phyloP scores from a whole-genome alignment of 768 basidiomycete species.

The Melanogaster broomeanus region DNA sequence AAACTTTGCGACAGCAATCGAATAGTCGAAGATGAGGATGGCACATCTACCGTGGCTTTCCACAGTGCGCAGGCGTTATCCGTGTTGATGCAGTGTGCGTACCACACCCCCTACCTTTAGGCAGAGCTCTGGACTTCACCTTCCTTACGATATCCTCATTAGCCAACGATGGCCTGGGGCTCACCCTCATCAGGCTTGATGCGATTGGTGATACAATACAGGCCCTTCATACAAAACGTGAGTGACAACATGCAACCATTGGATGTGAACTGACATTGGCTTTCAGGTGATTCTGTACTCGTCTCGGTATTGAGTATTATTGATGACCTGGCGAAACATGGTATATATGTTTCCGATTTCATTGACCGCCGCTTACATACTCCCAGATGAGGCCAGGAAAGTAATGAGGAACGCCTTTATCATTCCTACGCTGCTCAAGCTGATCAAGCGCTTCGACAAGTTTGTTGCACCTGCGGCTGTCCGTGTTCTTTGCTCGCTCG shows the following conservation, averaged over 20 bases:
- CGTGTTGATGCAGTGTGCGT: slow-evolving; percentile 25
- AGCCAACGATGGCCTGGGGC: slow-evolving; percentile 16
- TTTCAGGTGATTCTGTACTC: slow-evolving; percentile 16
- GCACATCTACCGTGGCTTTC: slow-evolving; percentile 18
- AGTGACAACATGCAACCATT: background rate
- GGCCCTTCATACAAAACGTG: slow-evolving; percentile 17
- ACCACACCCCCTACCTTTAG: background rate
- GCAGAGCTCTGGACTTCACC: background rate
- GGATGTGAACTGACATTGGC: background rate
- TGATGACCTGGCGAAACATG: slow-evolving; percentile 11
- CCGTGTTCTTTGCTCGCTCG: slow-evolving; percentile 24
- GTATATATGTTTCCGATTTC: background rate
- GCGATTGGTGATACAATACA: slow-evolving; percentile 18
- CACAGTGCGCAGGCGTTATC: slow-evolving; percentile 28
- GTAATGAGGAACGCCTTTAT: slow-evolving; percentile 6
- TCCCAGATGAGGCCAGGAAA: slow-evolving; percentile 5
- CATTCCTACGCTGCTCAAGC: slow-evolving; percentile 16
- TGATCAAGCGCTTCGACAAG: slow-evolving; percentile 24
- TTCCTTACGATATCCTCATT: background rate
- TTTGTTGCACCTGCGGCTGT: slow-evolving; percentile 30
- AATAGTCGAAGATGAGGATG: slow-evolving; percentile 12
- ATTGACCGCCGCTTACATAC: background rate
- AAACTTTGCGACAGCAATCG: slow-evolving; percentile 14
- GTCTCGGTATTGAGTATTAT: slow-evolving; percentile 26
- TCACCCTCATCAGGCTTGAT: slow-evolving; percentile 15